Base-by-base conservation (phyloP, 2,329 filamentous ascomycete genomes). In the Trichoderma sp. region DNA sequence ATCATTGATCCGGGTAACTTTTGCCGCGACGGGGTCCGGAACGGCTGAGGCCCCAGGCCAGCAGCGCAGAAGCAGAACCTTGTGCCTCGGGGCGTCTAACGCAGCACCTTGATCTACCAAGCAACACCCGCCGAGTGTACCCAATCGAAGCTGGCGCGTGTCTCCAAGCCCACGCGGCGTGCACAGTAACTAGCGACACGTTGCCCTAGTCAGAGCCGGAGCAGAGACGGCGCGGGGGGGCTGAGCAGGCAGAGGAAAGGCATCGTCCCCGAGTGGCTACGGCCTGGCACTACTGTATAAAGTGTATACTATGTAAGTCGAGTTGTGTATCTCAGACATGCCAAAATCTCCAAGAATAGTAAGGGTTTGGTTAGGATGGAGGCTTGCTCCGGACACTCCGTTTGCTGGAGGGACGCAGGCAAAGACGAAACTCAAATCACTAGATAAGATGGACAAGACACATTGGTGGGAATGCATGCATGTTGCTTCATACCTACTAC, bases 11-110 rank as follows among this genome's bases (percentile, higher is more conserved):
- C 60, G 60, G 50, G 27, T 56, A 45, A 64, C 32, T 42, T 32
- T 45, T 54, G 48, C 60, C 34, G 50, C 17, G n/a, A 53, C 50
- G 60, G 48, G 35, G 35, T 64, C 60, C 35, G 50, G 50, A 34
- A 25, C 50, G 60, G 34, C 50, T 64, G 60, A 64, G 48, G 25
- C 48, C 60, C 32, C 35, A 64, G 22, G 59, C 59, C 25, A 48
- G 12, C n/a, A 19, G 6, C 25, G 27, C 25, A 48, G 12, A 10
- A 19, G 6, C 25, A 35, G n/a, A 52, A 27, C 7, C n/a, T 29
- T 45, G 25, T 22, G 61, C 37, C 27, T 64, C 50, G 50, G 35
- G 27, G 61, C 59, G 35, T 35, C 35, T 42, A 17, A 54, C 25
- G 48, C 50, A 64, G 15, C 45, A 17, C n/a, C 19, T 34, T 13